These are phyloP conservation scores for Marvania coccoides DNA, from an alignment of 139 green algal genomes.

Conservation along the genomic window DNA sequence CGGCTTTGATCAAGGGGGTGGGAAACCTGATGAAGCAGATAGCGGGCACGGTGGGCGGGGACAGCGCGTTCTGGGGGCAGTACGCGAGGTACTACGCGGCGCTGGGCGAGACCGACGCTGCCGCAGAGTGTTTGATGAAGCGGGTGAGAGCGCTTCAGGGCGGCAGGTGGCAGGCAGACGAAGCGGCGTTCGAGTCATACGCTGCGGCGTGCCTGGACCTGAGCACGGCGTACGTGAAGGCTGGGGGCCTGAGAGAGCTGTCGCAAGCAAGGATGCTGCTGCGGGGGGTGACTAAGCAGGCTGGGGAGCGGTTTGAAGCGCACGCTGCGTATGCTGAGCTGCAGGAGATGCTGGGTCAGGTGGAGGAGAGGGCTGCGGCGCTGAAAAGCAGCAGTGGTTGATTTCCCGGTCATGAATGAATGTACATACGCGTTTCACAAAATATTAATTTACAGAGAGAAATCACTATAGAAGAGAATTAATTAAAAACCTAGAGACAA, in stretches of 20 bases:
- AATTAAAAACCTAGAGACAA: too few relatives aligned
- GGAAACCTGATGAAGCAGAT: conserved; percentile 11
- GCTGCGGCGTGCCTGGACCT: conserved; percentile 40
- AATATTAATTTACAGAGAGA: too few relatives aligned
- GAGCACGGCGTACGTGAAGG: conserved; percentile 18
- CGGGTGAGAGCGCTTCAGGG: conserved; percentile 50
- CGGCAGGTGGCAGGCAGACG: conserved; percentile 37
- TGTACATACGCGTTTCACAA: too few relatives aligned
- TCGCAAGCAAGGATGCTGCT: conserved; percentile 65
- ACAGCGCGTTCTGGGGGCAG: conserved; percentile 23
- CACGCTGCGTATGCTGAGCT: conserved; percentile 5
- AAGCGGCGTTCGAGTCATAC: conserved; percentile 36
- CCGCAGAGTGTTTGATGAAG: conserved; percentile 56
- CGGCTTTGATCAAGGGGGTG: conserved; percentile 5
- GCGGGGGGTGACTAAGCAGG: conserved; percentile 52
- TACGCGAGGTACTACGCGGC: conserved; percentile 37
- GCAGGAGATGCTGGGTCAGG: conserved; percentile 3
- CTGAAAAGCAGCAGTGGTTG: too few relatives aligned
- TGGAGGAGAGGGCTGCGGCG: conserved; percentile 3
- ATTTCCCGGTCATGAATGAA: too few relatives aligned
- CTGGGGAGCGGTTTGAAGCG: conserved; percentile 37
- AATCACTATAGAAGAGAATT: too few relatives aligned
- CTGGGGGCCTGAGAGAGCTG: conserved; percentile 36
- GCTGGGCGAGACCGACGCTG: conserved; percentile 29
- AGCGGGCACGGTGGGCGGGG: conserved; percentile 6